Conservation (phyloP, 1,139 yeast species). For the Pichia cactophila region DNA sequence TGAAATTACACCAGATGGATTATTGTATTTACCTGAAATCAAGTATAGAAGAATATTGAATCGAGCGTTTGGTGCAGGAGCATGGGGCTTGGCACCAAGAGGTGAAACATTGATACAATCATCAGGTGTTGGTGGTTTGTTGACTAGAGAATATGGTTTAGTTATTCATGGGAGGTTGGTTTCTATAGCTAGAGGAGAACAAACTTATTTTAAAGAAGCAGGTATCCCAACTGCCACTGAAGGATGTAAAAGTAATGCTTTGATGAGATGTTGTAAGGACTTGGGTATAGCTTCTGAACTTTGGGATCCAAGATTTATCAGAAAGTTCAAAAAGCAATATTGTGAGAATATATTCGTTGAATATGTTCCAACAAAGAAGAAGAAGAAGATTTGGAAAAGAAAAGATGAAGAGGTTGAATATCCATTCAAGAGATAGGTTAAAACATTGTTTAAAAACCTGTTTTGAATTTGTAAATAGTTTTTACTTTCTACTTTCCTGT, state of each 20-base stretch:
- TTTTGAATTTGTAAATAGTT: not conserved
- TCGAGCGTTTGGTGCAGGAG: conserved; percentile 95
- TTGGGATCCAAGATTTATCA: conserved; percentile 92
- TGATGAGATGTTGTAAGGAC: conserved; percentile 97
- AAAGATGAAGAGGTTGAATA: conserved; percentile 72
- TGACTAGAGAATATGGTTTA: conserved; percentile 83
- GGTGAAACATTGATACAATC: conserved; percentile 65
- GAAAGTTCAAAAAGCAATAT: conserved; percentile 63
- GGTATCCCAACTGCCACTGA: conserved; percentile 95
- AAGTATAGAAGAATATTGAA: conserved; percentile 85
- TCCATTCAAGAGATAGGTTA: conserved; percentile 50
- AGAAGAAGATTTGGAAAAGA: conserved; percentile 88
- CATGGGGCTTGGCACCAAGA: conserved; percentile 96
- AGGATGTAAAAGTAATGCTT: conserved; percentile 93
- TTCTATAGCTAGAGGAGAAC: conserved; percentile 92
- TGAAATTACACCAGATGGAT: conserved; percentile 93
- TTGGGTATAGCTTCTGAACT: conserved; percentile 92
- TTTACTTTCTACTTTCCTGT: not conserved
- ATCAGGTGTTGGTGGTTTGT: conserved; percentile 40
- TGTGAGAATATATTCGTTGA: conserved; percentile 87
- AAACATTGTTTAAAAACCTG: too few species aligned
- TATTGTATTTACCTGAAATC: conserved; percentile 86
- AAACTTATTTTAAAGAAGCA: conserved; percentile 78
- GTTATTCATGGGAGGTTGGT: conserved; percentile 84
- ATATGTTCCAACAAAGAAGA: conserved; percentile 71